Evolutionary conservation across 2,329 filamentous ascomycete genomes (phyloP).

Genomic region (Phaeosphaeriaceae sp.): DNA sequence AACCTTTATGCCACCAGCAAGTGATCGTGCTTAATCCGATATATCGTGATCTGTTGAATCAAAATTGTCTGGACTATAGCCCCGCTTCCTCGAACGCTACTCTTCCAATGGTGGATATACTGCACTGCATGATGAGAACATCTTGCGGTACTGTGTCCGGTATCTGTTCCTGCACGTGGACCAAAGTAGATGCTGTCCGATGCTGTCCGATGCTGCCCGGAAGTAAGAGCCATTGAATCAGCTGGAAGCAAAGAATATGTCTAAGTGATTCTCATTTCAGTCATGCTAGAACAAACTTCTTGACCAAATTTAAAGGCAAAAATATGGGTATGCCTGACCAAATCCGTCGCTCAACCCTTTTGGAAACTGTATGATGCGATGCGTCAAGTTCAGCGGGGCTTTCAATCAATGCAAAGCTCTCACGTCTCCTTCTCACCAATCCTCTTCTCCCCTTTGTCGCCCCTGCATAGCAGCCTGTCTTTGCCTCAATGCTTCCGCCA

Average conservation of each 20-base stretch:
- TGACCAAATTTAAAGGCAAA: neutral
- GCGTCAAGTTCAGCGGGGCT: neutral
- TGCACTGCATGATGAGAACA: neutral
- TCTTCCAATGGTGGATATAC: neutral
- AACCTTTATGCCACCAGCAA: neutral
- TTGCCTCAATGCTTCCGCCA: conserved; percentile 58
- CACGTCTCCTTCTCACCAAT: conserved; percentile 24
- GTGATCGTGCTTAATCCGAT: conserved; percentile 6
- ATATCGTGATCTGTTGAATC: neutral
- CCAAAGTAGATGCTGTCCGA: neutral
- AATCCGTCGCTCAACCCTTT: neutral
- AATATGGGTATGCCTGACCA: neutral
- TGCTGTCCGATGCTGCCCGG: too few relatives aligned
- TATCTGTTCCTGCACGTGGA: neutral
- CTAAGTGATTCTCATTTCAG: neutral
- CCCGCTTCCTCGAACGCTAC: neutral
- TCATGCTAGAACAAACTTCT: neutral
- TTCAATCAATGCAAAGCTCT: neutral
- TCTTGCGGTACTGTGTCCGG: neutral
- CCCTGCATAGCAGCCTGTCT: conserved; percentile 58
- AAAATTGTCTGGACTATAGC: neutral
- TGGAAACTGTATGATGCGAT: neutral
- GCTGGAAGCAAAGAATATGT: neutral
- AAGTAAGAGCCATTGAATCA: neutral
- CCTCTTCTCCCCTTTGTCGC: conserved; percentile 44